Conservation (phyloP, 805 yeast genomes). For the Saccharomycopsis malanga region DNA sequence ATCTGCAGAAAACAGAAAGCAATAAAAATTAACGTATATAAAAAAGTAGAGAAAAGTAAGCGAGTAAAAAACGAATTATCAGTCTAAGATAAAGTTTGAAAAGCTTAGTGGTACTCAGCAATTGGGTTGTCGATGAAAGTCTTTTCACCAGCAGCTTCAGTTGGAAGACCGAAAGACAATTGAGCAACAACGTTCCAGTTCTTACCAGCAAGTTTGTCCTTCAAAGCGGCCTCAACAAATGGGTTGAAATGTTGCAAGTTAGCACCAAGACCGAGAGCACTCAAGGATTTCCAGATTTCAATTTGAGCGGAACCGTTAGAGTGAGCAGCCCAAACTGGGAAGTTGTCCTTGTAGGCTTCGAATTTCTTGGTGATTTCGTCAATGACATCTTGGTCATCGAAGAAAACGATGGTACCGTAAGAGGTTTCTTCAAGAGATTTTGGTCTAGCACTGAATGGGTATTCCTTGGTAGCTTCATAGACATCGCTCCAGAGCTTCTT, state of each 20-base stretch:
- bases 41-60: too few relatives aligned
- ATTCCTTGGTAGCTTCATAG: conserved; percentile 30
- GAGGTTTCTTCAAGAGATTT: conserved; percentile 38
- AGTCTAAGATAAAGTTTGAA: too few relatives aligned
- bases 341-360: conserved; percentile 37
- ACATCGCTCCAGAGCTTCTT: conserved; percentile 40
- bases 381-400: conserved; percentile 37
- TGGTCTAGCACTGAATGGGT: conserved; percentile 35
- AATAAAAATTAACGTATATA: too few relatives aligned
- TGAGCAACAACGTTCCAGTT: conserved; percentile 43
- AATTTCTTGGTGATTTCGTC: conserved; percentile 36
- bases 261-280: conserved; percentile 40
- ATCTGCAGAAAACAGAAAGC: too few relatives aligned
- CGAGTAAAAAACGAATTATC: too few relatives aligned
- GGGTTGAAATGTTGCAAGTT: conserved; percentile 49
- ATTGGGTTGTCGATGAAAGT: conserved; percentile 30
- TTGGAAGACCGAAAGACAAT: conserved; percentile 44
- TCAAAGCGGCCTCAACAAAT: conserved; percentile 34
- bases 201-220: conserved; percentile 32
- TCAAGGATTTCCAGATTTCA: conserved; percentile 42
- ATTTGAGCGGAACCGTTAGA: conserved; percentile 46
- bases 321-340: conserved; percentile 44
- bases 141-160: conserved; percentile 33
- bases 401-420: conserved; percentile 43
- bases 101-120: neutral